phyloP scores from a whole-genome alignment of 1,139 yeast genomes.

The Sugiyamaella xylanicola region DNA sequence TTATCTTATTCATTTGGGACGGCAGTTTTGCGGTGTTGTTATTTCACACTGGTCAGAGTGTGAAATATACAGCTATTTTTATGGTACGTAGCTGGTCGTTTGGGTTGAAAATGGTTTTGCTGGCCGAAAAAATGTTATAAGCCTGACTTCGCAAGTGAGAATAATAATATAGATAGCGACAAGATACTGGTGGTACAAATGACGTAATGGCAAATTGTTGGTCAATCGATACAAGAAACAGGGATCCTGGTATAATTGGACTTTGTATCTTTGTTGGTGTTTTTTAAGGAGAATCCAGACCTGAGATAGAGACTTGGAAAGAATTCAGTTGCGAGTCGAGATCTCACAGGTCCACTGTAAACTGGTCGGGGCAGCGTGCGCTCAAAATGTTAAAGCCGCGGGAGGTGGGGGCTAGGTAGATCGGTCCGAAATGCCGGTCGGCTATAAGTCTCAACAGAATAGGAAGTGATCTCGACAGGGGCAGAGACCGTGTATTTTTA shows the following conservation, averaged over 20 bases:
- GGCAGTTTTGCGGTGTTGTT: constrained; percentile 14
- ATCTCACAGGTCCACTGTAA: no score
- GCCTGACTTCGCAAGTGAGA: not conserved
- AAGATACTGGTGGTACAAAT: not conserved
- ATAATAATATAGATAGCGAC: no score
- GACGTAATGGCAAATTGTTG: not conserved
- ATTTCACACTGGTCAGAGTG: constrained; percentile 12
- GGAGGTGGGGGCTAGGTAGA: constrained; percentile 9
- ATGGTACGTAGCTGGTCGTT: not conserved
- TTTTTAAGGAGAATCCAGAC: no score
- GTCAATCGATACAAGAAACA: not conserved
- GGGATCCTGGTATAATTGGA: not conserved
- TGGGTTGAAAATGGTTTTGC: not conserved
- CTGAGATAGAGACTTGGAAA: not conserved
- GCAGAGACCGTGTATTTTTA: not conserved
- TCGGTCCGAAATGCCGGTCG: constrained; percentile 1
- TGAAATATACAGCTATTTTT: constrained; percentile 1
- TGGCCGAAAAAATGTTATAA: not conserved
- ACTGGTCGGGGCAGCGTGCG: constrained; percentile 1
- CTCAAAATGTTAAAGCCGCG: constrained; percentile 5
- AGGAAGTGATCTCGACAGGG: not conserved
- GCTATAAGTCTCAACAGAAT: not conserved
- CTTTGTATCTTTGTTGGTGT: no score
- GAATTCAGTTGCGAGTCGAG: no score
- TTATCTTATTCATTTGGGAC: constrained; percentile 38